These are phyloP conservation scores for Plasmodium berghei DNA, from an alignment of 169 alveolate genomes.

Conservation along the genomic window DNA sequence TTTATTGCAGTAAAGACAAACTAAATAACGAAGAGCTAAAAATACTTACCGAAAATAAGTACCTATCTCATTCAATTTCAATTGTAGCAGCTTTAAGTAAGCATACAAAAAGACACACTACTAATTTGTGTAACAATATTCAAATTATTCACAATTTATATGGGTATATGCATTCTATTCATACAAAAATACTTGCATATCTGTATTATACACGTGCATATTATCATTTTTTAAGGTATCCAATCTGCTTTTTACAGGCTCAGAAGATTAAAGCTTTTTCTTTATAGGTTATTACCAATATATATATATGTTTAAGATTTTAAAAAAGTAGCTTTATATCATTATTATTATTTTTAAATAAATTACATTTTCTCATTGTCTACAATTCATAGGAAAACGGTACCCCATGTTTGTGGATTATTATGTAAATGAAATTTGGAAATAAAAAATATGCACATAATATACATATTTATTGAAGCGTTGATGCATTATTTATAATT, in stretches of 20 bases:
- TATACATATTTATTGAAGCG: not conserved
- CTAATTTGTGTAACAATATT: not conserved
- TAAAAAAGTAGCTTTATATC: not conserved
- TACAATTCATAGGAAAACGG: constrained; percentile 12
- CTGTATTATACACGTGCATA: not conserved
- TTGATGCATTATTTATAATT: too few relatives aligned
- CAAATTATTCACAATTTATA: not conserved
- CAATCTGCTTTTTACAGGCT: constrained; percentile 26
- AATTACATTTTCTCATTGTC: not conserved
- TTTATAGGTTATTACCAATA: constrained; percentile 22
- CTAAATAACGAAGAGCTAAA: constrained; percentile 42
- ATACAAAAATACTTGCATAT: constrained; percentile 4
- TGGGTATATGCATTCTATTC: not conserved
- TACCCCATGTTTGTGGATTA: constrained; percentile 40
- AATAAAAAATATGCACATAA: not conserved
- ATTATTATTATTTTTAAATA: not conserved
- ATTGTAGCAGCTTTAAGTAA: constrained; percentile 52
- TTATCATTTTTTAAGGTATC: constrained; percentile 31
- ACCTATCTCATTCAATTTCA: constrained; percentile 41
- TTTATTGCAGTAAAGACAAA: constrained; percentile 48
- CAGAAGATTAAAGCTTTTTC: constrained; percentile 11
- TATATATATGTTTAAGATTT: not conserved
- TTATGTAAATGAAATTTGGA: constrained; percentile 20
- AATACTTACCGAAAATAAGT: constrained; percentile 41
- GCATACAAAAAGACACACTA: not conserved